Evolutionary conservation across 306 rosid species (phyloP), one percentile per base, ranked within the genome.

Genomic region (Cajanus cajan): DNA sequence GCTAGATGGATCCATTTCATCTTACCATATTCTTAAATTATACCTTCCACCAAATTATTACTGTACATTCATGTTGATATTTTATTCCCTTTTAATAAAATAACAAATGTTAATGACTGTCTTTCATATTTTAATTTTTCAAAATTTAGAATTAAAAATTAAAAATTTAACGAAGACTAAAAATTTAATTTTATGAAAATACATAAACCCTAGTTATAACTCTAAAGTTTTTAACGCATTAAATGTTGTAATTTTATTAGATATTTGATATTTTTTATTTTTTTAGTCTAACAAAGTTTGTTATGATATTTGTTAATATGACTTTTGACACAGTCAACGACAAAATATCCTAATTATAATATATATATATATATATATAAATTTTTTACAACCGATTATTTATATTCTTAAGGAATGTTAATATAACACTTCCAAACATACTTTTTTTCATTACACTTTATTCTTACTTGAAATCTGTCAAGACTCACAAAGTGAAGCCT

Each of bases 1-100:
- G 59, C 33, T 12, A 69, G 55, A 68, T 47, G 61, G 76, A 47
- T 44, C 8, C 71, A 76, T 21, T 64, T 21, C 33, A 76, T 68
- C 81, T n/a, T 39, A 57, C 71, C 78, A 79, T 62, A 45, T 44
- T 70, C 82, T 44, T 34, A 21, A 59, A 45, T 45, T 40, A 18
- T 34, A 71, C 48, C 21, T 18, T 59, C 41, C 22, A 31, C 7
- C 25, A 50, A 48, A 70, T 59, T 70, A 19, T 79, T 59, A 28
- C 63, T 45, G 43, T 71, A 59, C 39, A 50, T 14, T 6, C n/a
- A 71, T 8, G 31, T 57, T 79, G 51, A 14, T 57, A 52, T 67
- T 78, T 40, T 66, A 52, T 78, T 68, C 75, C 36, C 36, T 57
- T 52, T 19, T n/a, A 13, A 33, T 62, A 15, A 33, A 62, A n/a